Evolutionary conservation across 108 stramenopile species (phyloP).

Genomic region (Cyclotella kingstonii): DNA sequence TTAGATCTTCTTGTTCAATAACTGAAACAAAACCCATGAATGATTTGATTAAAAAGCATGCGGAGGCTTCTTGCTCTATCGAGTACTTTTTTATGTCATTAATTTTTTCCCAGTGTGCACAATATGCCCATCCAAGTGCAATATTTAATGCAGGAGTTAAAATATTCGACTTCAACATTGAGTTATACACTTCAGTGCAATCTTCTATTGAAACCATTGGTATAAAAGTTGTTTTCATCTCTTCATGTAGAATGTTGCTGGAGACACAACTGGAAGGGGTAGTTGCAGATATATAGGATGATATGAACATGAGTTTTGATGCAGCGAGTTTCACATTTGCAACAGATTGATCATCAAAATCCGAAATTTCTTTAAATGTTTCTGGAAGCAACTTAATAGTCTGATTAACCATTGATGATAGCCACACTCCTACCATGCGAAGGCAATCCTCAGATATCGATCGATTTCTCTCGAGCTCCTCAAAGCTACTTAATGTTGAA

Average conservation of each 20-base stretch:
- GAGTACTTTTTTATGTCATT: conserved; percentile 5
- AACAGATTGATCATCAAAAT: not conserved
- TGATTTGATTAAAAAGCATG: conserved; percentile 30
- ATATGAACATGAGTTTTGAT: conserved; percentile 33
- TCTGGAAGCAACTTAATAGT: conserved; percentile 17
- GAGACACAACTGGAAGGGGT: conserved; percentile 8
- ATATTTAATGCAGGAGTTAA: conserved; percentile 13
- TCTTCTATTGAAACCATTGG: conserved; percentile 26
- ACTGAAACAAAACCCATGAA: conserved; percentile 23
- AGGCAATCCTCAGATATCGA: conserved; percentile 8
- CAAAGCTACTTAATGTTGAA: not conserved
- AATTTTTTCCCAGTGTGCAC: conserved; percentile 15
- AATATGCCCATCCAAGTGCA: conserved; percentile 25
- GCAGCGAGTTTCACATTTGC: conserved; percentile 21
- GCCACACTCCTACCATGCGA: conserved; percentile 42
- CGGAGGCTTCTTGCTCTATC: conserved; percentile 33
- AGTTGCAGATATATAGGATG: conserved; percentile 34
- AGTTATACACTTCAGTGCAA: conserved; percentile 20
- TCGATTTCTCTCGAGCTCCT: not conserved
- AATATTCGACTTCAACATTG: conserved; percentile 22
- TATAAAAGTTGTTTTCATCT: conserved; percentile 21
- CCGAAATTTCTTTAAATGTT: not conserved
- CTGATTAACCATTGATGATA: conserved; percentile 28
- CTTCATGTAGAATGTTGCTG: not conserved
- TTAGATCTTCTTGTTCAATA: not conserved